phyloP scores from a whole-genome alignment of 2,329 filamentous ascomycete species.

The Ophiosphaerella narmari region DNA sequence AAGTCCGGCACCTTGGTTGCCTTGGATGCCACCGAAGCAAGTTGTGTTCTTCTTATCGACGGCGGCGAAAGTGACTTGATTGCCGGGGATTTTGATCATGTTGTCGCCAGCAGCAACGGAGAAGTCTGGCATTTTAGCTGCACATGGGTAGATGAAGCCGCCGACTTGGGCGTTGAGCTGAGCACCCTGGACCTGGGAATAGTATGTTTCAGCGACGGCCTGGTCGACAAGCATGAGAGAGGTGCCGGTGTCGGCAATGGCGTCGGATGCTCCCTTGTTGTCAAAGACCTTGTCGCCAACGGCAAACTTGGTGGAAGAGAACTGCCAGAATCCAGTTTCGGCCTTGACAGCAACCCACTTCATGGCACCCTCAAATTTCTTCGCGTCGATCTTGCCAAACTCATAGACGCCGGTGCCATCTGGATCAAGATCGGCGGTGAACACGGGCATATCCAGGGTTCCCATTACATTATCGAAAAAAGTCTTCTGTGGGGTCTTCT shows the following conservation, averaged over 20 bases:
- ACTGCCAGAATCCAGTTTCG: slow-evolving; percentile 71
- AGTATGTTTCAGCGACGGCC: slow-evolving; percentile 55
- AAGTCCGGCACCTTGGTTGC: slow-evolving; percentile 56
- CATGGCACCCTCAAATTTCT: slow-evolving; percentile 67
- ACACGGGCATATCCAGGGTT: slow-evolving; percentile 67
- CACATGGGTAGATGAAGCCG: slow-evolving; percentile 53
- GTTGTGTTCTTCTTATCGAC: slow-evolving; percentile 51
- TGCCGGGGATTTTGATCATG: slow-evolving; percentile 61
- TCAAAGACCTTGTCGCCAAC: slow-evolving; percentile 61
- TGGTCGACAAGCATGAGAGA: slow-evolving; percentile 66
- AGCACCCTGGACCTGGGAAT: slow-evolving; percentile 48
- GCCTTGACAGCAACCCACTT: slow-evolving; percentile 66
- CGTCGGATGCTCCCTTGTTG: slow-evolving; percentile 54
- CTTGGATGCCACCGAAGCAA: slow-evolving; percentile 72
- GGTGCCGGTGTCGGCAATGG: slow-evolving; percentile 62
- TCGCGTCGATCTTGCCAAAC: slow-evolving; percentile 71
- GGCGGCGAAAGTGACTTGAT: slow-evolving; percentile 46
- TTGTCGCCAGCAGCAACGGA: slow-evolving; percentile 62
- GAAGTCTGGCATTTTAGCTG: slow-evolving; percentile 49
- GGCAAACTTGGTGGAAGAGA: slow-evolving; percentile 61
- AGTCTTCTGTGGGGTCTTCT: slow-evolving; percentile 67
- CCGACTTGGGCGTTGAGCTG: slow-evolving; percentile 44
- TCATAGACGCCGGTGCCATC: slow-evolving; percentile 68
- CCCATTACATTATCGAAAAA: slow-evolving; percentile 73
- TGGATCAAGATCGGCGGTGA: slow-evolving; percentile 71